Evolutionary conservation across 148 eudicot species (phyloP).

Genomic region (Chenopodium suecicum): DNA sequence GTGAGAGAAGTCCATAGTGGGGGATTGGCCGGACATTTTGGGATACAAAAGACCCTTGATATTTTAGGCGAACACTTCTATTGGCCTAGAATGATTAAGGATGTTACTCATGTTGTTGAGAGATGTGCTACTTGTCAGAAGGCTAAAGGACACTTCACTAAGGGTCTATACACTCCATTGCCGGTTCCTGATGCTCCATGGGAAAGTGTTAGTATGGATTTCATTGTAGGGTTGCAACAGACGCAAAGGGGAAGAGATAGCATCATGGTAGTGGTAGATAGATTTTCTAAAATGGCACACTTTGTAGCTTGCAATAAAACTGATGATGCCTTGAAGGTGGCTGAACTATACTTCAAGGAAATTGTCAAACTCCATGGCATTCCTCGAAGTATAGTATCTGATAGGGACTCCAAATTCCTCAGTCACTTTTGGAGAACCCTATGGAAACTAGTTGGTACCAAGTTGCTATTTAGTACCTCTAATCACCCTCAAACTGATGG

Average conservation of each 20-base stretch:
- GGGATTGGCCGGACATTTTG: background rate
- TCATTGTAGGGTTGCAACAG: background rate
- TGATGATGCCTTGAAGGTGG: too few relatives aligned
- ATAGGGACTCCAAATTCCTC: too few relatives aligned
- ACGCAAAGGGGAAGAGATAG: background rate
- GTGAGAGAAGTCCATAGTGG: background rate
- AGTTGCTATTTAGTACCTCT: too few relatives aligned
- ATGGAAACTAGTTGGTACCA: too few relatives aligned
- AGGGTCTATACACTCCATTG: background rate
- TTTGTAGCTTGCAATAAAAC: too few relatives aligned
- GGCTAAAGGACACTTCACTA: background rate
- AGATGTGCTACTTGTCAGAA: background rate
- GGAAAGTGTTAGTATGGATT: background rate
- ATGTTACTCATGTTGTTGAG: background rate
- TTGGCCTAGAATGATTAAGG: background rate
- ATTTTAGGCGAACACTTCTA: background rate
- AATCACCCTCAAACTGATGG: too few relatives aligned
- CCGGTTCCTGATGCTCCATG: background rate
- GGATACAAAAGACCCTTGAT: background rate
- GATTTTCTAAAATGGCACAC: background rate
- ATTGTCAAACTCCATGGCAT: too few relatives aligned
- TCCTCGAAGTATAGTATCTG: too few relatives aligned
- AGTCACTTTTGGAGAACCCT: too few relatives aligned
- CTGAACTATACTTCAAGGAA: too few relatives aligned
- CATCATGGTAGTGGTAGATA: background rate